Base-by-base conservation (phyloP, 2,329 filamentous ascomycete species). In the Fusarium xyrophilum region DNA sequence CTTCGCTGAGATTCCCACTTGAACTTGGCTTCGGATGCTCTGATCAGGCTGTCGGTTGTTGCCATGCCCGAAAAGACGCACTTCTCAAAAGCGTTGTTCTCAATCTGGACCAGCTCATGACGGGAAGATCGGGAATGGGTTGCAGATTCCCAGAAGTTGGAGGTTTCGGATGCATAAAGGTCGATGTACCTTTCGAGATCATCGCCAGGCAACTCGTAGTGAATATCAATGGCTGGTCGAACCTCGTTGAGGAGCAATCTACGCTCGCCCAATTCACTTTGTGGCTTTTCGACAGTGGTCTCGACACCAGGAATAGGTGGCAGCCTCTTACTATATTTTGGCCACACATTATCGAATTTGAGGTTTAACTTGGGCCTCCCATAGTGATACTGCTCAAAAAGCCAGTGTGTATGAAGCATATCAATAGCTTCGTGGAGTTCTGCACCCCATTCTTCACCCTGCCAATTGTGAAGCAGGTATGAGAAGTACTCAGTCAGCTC, bases 401-500 rank as follows among this genome's bases (percentile, higher is more conserved):
- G 12, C 35, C 62, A 61, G 53, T 82, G 81, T 5, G 74, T 72
- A 15, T 63, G 68, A n/a, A 79, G 71, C 75, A 80, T 80, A 10
- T 61, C 40, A 12, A 78, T 65, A 23, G 68, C 75, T 39, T 80
- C 74, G 9, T 67, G 48, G n/a, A 80, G 66, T 23, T 73, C 68
- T 9, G 58, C 51, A 13, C 74, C 73, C 77, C 77, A 79, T 57
- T 70, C 73, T 25, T 76, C 65, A 3, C 67, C 65, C 6, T 60
- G 48, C 42, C 63, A 72, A 39, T 65, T 72, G 13, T 63, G 25
- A 11, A 68, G 46, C 17, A 83, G 70, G 65, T 79, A 75, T 10
- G 75, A 55, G 30, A 85, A 74, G 69, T 84, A 85, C 28, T 77
- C 70, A 21, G 71, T 69, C 15, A 83, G 72, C 57, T 79, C 79